Evolutionary conservation across 1,284 basidiomycete species (phyloP).

Genomic region (Rhodotorula sp.): DNA sequence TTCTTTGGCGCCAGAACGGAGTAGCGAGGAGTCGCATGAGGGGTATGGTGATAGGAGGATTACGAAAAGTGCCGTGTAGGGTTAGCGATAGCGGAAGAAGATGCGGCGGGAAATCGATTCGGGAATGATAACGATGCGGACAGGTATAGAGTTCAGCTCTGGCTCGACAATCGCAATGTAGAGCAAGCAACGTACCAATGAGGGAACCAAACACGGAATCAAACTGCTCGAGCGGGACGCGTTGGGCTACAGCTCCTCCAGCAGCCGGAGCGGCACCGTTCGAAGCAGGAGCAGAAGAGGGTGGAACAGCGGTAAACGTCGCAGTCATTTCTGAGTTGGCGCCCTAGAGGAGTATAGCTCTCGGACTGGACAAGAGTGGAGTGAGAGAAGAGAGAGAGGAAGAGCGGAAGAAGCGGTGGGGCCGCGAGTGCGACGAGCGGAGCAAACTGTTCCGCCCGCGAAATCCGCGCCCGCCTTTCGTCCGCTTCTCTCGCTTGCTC

Average conservation of each 20-base stretch:
- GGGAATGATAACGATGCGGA: background rate
- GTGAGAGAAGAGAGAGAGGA: background rate
- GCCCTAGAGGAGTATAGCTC: no score
- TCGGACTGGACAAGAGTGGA: background rate
- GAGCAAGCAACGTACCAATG: slow-evolving; percentile 56
- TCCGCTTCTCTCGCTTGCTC: background rate
- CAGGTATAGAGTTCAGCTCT: no score
- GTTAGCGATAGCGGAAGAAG: background rate
- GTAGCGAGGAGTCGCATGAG: background rate
- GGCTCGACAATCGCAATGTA: no score
- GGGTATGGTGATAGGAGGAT: background rate
- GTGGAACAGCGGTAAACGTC: background rate
- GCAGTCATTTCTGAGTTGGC: background rate
- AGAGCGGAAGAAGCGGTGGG: background rate
- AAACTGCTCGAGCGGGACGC: slow-evolving; percentile 57
- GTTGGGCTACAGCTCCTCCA: background rate
- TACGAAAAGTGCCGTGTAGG: slow-evolving; percentile 7
- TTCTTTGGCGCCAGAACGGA: slow-evolving; percentile 53
- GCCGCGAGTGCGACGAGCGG: background rate
- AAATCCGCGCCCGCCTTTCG: background rate
- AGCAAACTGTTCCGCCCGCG: background rate
- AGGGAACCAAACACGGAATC: slow-evolving; percentile 60
- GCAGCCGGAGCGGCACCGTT: background rate
- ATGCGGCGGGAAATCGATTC: accelerated
- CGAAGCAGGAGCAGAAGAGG: background rate